Evolutionary conservation across 805 yeast genomes (phyloP).

Genomic region (Spathaspora passalidarum): DNA sequence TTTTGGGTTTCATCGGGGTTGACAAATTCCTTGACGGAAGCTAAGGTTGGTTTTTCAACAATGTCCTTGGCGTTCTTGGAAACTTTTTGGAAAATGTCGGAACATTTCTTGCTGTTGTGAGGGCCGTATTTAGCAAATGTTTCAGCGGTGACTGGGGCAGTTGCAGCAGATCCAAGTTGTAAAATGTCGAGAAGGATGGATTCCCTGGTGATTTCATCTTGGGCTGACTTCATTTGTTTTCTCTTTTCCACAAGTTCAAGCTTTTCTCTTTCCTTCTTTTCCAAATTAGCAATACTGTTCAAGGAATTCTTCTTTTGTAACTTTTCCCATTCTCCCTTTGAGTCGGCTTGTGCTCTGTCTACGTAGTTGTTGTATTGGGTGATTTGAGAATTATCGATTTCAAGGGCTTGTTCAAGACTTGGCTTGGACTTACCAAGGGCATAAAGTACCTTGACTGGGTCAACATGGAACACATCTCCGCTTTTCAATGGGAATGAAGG

Average conservation of each 20-base stretch:
- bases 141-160: conserved; percentile 17
- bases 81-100: conserved; percentile 28
- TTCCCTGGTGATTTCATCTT: conserved; percentile 44
- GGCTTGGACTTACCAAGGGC: conserved; percentile 90
- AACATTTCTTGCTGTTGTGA: conserved; percentile 34
- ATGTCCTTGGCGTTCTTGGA: conserved; percentile 20
- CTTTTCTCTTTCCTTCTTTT: conserved; percentile 9
- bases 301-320: conserved; percentile 41
- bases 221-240: conserved; percentile 44
- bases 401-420: conserved; percentile 60
- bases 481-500: conserved; percentile 76
- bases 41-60: conserved; percentile 16
- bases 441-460: conserved; percentile 77
- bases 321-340: conserved; percentile 53
- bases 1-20: conserved; percentile 23
- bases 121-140: conserved; percentile 33
- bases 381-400: conserved; percentile 70
- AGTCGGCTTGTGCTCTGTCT: conserved; percentile 52
- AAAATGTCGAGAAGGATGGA: conserved; percentile 46
- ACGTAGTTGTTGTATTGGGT: conserved; percentile 75
- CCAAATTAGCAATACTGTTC: conserved; percentile 19
- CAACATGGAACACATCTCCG: conserved; percentile 85
- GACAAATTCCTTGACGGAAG: neutral
- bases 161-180: conserved; percentile 8
- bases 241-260: conserved; percentile 18